Evolutionary conservation across 2,329 filamentous ascomycete species (phyloP).

Genomic region (Exutisphaerella laricina): DNA sequence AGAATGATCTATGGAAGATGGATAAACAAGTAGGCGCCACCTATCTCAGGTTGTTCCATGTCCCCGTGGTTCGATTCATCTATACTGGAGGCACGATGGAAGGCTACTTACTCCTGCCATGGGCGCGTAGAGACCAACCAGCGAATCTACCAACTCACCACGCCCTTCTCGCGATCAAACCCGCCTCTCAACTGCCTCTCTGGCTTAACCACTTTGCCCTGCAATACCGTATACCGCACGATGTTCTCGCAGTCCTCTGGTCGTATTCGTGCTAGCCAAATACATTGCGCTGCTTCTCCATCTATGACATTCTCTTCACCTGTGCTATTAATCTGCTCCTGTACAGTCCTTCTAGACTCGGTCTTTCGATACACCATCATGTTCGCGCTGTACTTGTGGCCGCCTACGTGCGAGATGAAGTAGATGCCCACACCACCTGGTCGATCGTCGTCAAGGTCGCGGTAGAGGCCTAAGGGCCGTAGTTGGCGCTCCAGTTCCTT

Average conservation of each 20-base stretch:
- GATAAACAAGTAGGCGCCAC: background rate
- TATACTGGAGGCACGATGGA: too few relatives aligned
- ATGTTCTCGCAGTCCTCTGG: conserved; percentile 94
- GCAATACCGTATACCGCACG: conserved; percentile 78
- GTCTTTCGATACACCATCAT: conserved; percentile 79
- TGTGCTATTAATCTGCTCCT: conserved; percentile 20
- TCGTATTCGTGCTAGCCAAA: conserved; percentile 79
- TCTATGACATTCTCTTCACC: conserved; percentile 38
- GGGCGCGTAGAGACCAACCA: too few relatives aligned
- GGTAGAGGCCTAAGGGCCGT: conserved; percentile 73
- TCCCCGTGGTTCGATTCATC: too few relatives aligned
- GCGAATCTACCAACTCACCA: conserved; percentile 74
- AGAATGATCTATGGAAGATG: background rate
- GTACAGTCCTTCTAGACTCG: conserved; percentile 26
- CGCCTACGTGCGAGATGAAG: conserved; percentile 93
- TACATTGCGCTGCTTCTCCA: conserved; percentile 68
- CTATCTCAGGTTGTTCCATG: too few relatives aligned
- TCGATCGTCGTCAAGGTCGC: conserved; percentile 80
- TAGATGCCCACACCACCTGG: conserved; percentile 92
- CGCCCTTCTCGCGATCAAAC: conserved; percentile 73
- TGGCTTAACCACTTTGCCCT: conserved; percentile 92
- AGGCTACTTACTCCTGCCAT: background rate
- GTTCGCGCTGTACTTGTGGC: conserved; percentile 94
- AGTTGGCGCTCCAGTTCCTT: conserved; percentile 87
- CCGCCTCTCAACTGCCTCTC: conserved; percentile 79